phyloP scores from a whole-genome alignment of 2,329 filamentous ascomycete genomes.

The Venturia asperata region DNA sequence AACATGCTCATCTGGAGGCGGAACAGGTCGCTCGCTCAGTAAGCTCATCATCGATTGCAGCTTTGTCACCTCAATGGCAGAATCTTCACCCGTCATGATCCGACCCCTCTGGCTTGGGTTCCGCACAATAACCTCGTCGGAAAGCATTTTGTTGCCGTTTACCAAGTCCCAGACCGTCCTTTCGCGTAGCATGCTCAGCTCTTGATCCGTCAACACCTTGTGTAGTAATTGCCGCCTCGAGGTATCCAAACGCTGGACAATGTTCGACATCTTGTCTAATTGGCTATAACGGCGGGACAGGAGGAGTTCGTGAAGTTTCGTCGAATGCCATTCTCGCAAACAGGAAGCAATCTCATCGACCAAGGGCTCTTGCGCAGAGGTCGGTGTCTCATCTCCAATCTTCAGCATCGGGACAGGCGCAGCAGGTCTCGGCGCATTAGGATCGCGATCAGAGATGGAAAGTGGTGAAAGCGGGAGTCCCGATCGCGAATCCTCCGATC shows the following conservation, averaged over 20 bases:
- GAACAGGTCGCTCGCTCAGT: slow-evolving; percentile 70
- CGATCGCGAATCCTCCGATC: slow-evolving; percentile 34
- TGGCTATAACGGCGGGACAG: slow-evolving; percentile 73
- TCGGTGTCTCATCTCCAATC: slow-evolving; percentile 93
- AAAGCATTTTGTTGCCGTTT: slow-evolving; percentile 86
- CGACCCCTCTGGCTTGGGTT: slow-evolving; percentile 77
- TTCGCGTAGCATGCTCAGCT: slow-evolving; percentile 73
- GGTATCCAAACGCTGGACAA: slow-evolving; percentile 77
- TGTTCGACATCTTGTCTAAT: slow-evolving; percentile 70
- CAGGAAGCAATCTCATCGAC: slow-evolving; percentile 98
- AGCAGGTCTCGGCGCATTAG: slow-evolving; percentile 65
- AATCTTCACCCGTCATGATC: slow-evolving; percentile 85
- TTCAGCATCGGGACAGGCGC: slow-evolving; percentile 96
- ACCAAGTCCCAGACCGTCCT: slow-evolving; percentile 95
- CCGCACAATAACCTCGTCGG: slow-evolving; percentile 88
- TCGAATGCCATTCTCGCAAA: slow-evolving; percentile 95
- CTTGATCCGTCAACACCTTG: slow-evolving; percentile 81
- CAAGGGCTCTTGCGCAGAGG: slow-evolving; percentile 77
- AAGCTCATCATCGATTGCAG: slow-evolving; percentile 95
- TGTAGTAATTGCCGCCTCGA: slow-evolving; percentile 85
- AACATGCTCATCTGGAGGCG: slow-evolving; percentile 59
- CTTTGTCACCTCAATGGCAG: slow-evolving; percentile 81
- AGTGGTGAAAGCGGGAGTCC: slow-evolving; percentile 34
- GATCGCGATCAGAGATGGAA: slow-evolving; percentile 48
- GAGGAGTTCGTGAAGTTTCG: slow-evolving; percentile 86